Evolutionary conservation across 495 filamentous ascomycete species (phyloP).

Genomic region (Thermochaetoides thermophila): DNA sequence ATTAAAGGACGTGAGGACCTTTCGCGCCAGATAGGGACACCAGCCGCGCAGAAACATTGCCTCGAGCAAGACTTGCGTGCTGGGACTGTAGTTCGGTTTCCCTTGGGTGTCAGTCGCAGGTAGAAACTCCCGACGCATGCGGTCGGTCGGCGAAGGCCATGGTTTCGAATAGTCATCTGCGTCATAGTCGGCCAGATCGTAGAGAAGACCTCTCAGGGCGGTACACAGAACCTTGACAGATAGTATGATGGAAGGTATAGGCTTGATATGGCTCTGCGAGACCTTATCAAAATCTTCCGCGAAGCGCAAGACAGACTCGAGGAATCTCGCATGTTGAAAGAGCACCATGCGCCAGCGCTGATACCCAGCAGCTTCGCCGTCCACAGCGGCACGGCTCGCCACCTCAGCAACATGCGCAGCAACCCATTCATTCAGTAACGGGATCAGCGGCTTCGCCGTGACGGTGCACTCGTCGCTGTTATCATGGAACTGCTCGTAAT

Average conservation of each 20-base stretch:
- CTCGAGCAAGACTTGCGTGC: slow-evolving; percentile 11
- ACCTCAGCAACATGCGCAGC: too few species aligned
- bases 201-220: slow-evolving; percentile 7
- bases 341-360: slow-evolving; percentile 5
- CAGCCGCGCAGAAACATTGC: slow-evolving; percentile 10
- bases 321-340: slow-evolving; percentile 8
- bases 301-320: slow-evolving; percentile 9
- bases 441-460: slow-evolving; percentile 7
- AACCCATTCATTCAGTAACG: slow-evolving; percentile 10
- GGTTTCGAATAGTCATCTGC: slow-evolving; percentile 2
- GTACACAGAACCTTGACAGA: slow-evolving; percentile 14
- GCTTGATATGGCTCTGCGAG: slow-evolving; percentile 12
- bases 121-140: slow-evolving; percentile 4
- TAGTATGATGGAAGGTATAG: slow-evolving; percentile 11
- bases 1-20: slow-evolving; percentile 7
- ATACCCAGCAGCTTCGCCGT: slow-evolving; percentile 1
- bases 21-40: slow-evolving; percentile 12
- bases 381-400: too few species aligned
- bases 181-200: slow-evolving; percentile 8
- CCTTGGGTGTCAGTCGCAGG: slow-evolving; percentile 4
- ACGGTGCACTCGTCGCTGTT: slow-evolving; percentile 8
- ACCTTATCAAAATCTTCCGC: slow-evolving; percentile 14
- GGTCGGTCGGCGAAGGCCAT: slow-evolving; percentile 6
- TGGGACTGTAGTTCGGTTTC: slow-evolving; percentile 5
- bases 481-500: slow-evolving; percentile 9